These are phyloP conservation scores for Suillus discolor DNA, from an alignment of 768 basidiomycete species.

Conservation along the genomic window DNA sequence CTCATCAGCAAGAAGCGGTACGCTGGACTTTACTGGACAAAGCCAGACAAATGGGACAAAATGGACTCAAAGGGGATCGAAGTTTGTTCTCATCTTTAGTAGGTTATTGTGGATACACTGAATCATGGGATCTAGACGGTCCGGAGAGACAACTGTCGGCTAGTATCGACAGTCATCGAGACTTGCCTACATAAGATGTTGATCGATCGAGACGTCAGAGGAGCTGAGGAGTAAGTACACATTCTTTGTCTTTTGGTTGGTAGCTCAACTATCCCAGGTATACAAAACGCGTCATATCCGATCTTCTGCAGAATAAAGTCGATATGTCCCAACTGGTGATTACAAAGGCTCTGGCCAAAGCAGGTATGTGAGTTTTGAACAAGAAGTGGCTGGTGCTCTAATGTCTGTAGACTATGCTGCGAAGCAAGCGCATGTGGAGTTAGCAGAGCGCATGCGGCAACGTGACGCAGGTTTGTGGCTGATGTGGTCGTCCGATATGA, in stretches of 20 bases:
- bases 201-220: slow-evolving; percentile 92
- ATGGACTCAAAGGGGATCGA: slow-evolving; percentile 99
- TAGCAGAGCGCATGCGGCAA: slow-evolving; percentile 93
- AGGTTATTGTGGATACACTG: neutral
- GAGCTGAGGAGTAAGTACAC: slow-evolving; percentile 81
- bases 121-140: slow-evolving; percentile 68
- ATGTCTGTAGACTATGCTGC: slow-evolving; percentile 74
- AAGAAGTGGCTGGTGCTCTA: neutral
- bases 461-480: slow-evolving; percentile 78
- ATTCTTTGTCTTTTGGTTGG: neutral
- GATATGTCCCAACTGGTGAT: slow-evolving; percentile 99
- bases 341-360: slow-evolving; percentile 93
- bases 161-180: slow-evolving; percentile 97
- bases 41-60: slow-evolving; percentile 93
- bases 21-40: slow-evolving; percentile 98
- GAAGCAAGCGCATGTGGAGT: slow-evolving; percentile 96
- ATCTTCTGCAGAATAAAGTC: slow-evolving; percentile 93
- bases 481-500: neutral
- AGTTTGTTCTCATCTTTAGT: slow-evolving; percentile 45
- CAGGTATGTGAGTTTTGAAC: slow-evolving; percentile 46
- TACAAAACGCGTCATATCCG: slow-evolving; percentile 90
- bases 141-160: slow-evolving; percentile 96
- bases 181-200: slow-evolving; percentile 98
- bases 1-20: slow-evolving; percentile 99
- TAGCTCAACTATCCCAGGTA: slow-evolving; percentile 57